phyloP scores from a whole-genome alignment of 2,329 filamentous ascomycete species.

The Cladosporium sp. region DNA sequence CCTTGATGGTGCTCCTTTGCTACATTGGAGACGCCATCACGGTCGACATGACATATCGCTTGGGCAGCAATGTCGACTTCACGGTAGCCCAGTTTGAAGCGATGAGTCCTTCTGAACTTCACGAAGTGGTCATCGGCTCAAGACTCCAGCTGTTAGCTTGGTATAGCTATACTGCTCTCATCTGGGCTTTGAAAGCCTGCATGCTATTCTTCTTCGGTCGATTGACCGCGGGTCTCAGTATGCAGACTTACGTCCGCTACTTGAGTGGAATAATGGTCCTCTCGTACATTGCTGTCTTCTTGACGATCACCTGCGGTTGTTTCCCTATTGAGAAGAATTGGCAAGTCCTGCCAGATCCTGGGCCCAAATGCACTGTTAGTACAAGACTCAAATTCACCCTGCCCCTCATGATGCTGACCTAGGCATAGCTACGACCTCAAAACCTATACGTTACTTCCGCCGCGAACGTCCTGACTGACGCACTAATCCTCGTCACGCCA shows the following conservation, averaged over 20 bases:
- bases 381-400: neutral
- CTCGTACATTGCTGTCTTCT: conserved; percentile 31
- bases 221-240: conserved; percentile 31
- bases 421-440: neutral
- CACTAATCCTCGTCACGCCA: conserved; percentile 31
- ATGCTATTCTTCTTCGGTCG: conserved; percentile 31
- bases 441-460: neutral
- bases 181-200: conserved; percentile 23
- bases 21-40: conserved; percentile 36
- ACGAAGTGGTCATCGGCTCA: conserved; percentile 31
- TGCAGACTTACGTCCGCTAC: conserved; percentile 30
- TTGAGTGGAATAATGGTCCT: conserved; percentile 25
- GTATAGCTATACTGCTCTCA: conserved; percentile 26
- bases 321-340: conserved; percentile 28
- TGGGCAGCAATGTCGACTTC: conserved; percentile 30
- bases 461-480: conserved; percentile 32
- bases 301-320: conserved; percentile 31
- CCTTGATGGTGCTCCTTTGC: conserved; percentile 32
- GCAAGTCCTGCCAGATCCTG: conserved; percentile 27
- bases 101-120: conserved; percentile 28
- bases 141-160: conserved; percentile 38
- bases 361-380: conserved; percentile 24
- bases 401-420: neutral
- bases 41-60: conserved; percentile 31
- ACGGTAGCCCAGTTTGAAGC: conserved; percentile 17